Percentiles rank a stretch among this genome's conserved stretches.
phyloP scores from a whole-genome alignment of 371 early-diverging fungal genomes.

The Mortierella sp. region DNA sequence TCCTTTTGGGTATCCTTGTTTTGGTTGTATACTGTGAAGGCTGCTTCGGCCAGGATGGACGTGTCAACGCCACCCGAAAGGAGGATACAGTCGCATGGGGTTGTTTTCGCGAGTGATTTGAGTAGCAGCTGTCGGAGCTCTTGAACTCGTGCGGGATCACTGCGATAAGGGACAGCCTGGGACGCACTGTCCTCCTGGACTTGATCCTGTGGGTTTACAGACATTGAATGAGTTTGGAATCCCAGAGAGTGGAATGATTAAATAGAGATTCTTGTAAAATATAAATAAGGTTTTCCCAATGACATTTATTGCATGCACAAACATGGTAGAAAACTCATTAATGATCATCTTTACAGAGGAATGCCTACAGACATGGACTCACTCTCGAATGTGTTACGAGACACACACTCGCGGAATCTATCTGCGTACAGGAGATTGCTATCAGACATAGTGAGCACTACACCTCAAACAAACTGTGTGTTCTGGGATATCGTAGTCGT shows the following conservation, averaged over 20 bases:
- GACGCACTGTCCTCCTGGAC: conserved; percentile 3
- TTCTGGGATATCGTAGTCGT: conserved; percentile 58
- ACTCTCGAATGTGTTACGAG: conserved; percentile 29
- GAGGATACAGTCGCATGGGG: conserved; percentile 62
- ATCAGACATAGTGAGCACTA: background rate
- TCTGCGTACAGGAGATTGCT: conserved; percentile 21
- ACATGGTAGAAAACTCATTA: background rate
- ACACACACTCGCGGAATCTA: conserved; percentile 28
- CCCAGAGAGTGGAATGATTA: background rate
- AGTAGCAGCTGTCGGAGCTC: conserved; percentile 51
- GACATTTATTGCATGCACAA: background rate
- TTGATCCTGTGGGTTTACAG: background rate
- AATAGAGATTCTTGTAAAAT: no score
- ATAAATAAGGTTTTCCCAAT: no score
- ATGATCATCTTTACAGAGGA: background rate
- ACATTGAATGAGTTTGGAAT: conserved; percentile 9
- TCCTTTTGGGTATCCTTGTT: background rate
- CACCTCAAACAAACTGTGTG: background rate
- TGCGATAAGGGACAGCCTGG: conserved; percentile 14
- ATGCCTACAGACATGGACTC: background rate
- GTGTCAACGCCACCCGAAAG: conserved; percentile 74
- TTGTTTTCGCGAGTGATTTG: conserved; percentile 43
- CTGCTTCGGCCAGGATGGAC: conserved; percentile 63
- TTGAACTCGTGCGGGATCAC: conserved; percentile 37
- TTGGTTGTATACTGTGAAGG: conserved; percentile 43